Evolutionary conservation across 495 filamentous ascomycete genomes (phyloP), one percentile per base, ranked within the genome.

Genomic region (Cenococcum geophilum): DNA sequence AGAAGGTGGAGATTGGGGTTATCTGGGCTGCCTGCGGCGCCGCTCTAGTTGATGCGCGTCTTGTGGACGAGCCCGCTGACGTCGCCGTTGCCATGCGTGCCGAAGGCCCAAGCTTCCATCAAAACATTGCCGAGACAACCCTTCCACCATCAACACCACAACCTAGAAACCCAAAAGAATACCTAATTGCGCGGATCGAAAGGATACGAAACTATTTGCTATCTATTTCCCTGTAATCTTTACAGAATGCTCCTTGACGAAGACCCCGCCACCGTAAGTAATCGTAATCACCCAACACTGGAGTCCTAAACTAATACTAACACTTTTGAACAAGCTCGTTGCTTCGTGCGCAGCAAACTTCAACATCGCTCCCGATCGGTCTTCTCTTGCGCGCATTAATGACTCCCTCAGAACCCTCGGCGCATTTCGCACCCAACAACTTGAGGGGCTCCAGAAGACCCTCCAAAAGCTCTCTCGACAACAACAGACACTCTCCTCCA

Each of bases 241-340:
- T 18, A 45, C 81, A 88, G 70, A 64, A 97, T 97, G 93, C 80
- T 98, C 71, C 90, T 98, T 77, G 93, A 97, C 78, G 93, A 97
- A 77, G 89, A 90, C 72, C 93, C 93, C 61, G 89, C 85, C 45
- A 86, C 86, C 23, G 89, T 92, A 83, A 21, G 80, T 49, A 18
- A 32, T 61, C 34, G 42, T 45, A 47, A 16, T 55, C 20, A 42
- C 21, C 43, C 20, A 21, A 58, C 23, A 18, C n/a, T 47, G 35
- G 27, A 57, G 18, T 21, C 47, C 18, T 11, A 32, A 8, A 58
- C 43, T 4, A 27, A 42, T 49, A 69, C 73, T 61, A 73, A 68
- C 47, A 55, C 42, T 36, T 62, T 32, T 32, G 27, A 32, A 32
- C 14, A 70, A 93, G 88, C 86, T 97, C 69, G 95, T 97, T 74